Evolutionary conservation across 768 basidiomycete genomes (phyloP), one percentile per base, ranked within the genome.

Genomic region (Tulasnella sp.): DNA sequence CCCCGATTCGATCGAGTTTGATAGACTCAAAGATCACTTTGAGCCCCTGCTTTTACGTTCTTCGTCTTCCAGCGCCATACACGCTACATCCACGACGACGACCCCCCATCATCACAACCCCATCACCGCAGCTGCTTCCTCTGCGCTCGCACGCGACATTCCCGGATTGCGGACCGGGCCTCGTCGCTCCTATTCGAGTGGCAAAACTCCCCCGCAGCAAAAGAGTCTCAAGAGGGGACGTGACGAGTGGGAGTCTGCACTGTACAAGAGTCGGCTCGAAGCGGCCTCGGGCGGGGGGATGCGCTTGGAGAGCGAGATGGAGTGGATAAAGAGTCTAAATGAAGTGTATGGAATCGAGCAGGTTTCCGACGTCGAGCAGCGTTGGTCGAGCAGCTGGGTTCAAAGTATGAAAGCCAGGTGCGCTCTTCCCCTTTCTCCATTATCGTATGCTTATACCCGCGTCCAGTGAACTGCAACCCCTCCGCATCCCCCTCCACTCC

Each of bases 1-100:
- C 0, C 81, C 85, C 8, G 90, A 88, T 57, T 78, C 80, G 9
- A 71, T 91, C 61, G 93, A 96, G 69, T 92, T 96, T 66, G 96
- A 99, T 63, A 80, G 84, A 59, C 70, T 99, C 64, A 94, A 94
- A 71, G 91, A 96, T 65, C 93, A 98, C 69, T 92, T 97, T 73
- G 96, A 98, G 68, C 86, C 90, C 55, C 86, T 89, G 74, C 72
- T n/a, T n/a, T n/a, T 99, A 70, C 83, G 90, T 71, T 58, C 65
- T 21, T 59, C 64, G 1, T 59, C 67, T 29, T 49, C 57, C 62
- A 1, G 43, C 48, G 17, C 51, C 57, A 25, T 51, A 49, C 21
- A 43, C 49, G 25, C 51, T 53, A 19, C 59, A n/a, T n/a, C n/a
- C 34, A 34, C 62, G 49, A 19, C 54, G 29, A 14, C 48, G 34